These are phyloP conservation scores for Coemansia sp. DNA, from an alignment of 192 early-diverging fungal species.

Conservation along the genomic window DNA sequence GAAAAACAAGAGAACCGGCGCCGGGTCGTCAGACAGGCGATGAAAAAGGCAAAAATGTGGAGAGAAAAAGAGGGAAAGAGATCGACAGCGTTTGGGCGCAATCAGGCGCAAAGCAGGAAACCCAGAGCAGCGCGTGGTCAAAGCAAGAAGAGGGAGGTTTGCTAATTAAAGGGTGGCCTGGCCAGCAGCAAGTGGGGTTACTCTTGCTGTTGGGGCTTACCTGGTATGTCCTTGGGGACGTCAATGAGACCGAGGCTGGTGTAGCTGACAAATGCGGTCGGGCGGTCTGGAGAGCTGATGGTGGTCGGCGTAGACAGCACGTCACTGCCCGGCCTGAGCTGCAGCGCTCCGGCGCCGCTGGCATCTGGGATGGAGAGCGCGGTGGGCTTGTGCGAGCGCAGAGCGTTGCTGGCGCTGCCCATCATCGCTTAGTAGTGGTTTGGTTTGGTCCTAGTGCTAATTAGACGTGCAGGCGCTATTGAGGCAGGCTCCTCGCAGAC, in stretches of 20 bases:
- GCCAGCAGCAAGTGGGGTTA: neutral
- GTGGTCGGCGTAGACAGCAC: constrained; percentile 4
- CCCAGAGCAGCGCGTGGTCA: neutral
- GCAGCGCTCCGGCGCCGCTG: neutral
- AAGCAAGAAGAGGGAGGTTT: neutral
- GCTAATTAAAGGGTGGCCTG: neutral
- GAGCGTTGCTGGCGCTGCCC: constrained; percentile 2
- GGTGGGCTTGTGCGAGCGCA: constrained; percentile 9
- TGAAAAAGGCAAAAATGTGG: neutral
- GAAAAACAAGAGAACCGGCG: neutral
- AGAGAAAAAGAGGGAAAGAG: neutral
- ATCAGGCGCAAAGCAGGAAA: constrained; percentile 8
- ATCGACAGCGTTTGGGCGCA: constrained; percentile 4
- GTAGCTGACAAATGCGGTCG: constrained; percentile 16
- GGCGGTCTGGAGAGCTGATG: neutral
- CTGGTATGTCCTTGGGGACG: constrained; percentile 24
- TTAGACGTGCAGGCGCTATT: neutral
- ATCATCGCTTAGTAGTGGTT: neutral
- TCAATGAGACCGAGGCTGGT: constrained; percentile 20
- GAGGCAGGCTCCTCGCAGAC: neutral
- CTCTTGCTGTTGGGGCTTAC: constrained; percentile 19
- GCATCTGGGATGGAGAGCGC: constrained; percentile 7
- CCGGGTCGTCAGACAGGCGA: neutral
- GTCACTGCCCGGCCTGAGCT: neutral
- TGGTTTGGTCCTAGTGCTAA: neutral